These are phyloP conservation scores for Fraxinus latifolia DNA, from an alignment of 305 asterid species.

Conservation along the genomic window DNA sequence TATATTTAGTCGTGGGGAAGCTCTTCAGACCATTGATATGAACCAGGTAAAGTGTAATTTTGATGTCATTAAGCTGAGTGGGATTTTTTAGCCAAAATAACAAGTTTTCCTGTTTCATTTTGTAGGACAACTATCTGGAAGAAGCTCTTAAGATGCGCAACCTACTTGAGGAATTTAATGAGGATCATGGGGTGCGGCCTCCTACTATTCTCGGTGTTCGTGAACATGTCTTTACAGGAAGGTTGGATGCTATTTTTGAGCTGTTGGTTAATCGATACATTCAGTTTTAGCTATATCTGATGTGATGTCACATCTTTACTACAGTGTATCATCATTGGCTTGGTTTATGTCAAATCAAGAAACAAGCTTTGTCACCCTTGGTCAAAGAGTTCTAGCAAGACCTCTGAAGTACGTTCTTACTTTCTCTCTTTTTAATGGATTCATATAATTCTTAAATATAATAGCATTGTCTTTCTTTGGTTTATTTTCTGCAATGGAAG, in stretches of 20 bases:
- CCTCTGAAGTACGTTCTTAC: constrained; percentile 73
- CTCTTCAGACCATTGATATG: constrained; percentile 99
- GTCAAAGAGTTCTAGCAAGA: constrained; percentile 98
- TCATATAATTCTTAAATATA: neutral
- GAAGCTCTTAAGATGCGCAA: constrained; percentile 99
- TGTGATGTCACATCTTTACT: constrained; percentile 26
- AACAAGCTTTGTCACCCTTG: constrained; percentile 98
- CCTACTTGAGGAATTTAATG: constrained; percentile 93
- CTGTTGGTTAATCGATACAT: constrained; percentile 14
- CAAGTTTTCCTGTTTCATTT: constrained; percentile 20
- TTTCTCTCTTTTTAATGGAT: constrained; percentile 14
- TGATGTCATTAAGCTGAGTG: constrained; percentile 5
- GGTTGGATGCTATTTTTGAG: constrained; percentile 41
- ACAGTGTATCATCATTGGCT: constrained; percentile 98
- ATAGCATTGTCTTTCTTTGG: constrained; percentile 1
- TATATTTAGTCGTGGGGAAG: constrained; percentile 89
- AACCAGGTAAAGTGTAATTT: constrained; percentile 65
- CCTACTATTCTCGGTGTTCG: constrained; percentile 98
- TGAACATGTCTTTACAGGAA: constrained; percentile 97
- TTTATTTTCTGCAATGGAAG: constrained; percentile 6
- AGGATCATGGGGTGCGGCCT: constrained; percentile 96
- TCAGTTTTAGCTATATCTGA: constrained; percentile 25
- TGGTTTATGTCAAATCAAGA: constrained; percentile 99
- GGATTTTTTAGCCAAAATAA: constrained; percentile 18
- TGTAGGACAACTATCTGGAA: constrained; percentile 94